phyloP scores from a whole-genome alignment of 345 rosid genomes.

The Salix brachista region DNA sequence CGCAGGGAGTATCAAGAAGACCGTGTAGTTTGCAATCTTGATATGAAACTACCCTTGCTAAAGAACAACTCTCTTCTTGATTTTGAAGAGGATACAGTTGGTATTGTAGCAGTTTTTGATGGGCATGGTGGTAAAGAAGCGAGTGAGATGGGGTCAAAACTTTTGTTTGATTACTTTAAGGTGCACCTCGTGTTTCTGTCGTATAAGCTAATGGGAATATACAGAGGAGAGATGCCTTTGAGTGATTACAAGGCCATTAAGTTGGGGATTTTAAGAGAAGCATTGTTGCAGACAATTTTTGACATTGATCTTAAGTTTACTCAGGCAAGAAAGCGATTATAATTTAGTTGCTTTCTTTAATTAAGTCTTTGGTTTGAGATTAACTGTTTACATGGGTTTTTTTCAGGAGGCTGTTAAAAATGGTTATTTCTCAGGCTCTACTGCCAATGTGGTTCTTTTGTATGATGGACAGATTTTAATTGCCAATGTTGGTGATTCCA shows the following conservation, averaged over 20 bases:
- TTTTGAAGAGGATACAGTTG: constrained; percentile 4
- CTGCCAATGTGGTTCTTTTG: constrained; percentile 12
- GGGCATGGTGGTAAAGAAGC: constrained; percentile 30
- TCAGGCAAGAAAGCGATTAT: constrained; percentile 6
- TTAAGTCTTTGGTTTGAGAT: too few species aligned
- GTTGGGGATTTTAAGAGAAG: constrained; percentile 21
- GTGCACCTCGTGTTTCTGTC: constrained; percentile 16
- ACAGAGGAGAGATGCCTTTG: not conserved
- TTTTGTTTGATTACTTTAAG: constrained; percentile 18
- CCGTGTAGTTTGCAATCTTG: constrained; percentile 16
- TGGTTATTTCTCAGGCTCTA: constrained; percentile 17
- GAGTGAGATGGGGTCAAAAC: constrained; percentile 26
- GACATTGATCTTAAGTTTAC: constrained; percentile 24
- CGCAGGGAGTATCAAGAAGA: constrained; percentile 25
- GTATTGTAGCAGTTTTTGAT: constrained; percentile 27
- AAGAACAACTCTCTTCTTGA: not conserved
- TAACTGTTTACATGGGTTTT: not conserved
- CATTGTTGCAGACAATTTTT: constrained; percentile 14
- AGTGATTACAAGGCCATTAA: not conserved
- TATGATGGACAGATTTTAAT: constrained; percentile 14
- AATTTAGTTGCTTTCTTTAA: not conserved
- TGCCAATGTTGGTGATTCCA: constrained; percentile 30
- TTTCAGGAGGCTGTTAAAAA: constrained; percentile 23
- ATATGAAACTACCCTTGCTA: constrained; percentile 2
- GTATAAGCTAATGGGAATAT: constrained; percentile 7